Conservation (phyloP, 23 red algal species). For the Gracilaria vermiculophylla region DNA sequence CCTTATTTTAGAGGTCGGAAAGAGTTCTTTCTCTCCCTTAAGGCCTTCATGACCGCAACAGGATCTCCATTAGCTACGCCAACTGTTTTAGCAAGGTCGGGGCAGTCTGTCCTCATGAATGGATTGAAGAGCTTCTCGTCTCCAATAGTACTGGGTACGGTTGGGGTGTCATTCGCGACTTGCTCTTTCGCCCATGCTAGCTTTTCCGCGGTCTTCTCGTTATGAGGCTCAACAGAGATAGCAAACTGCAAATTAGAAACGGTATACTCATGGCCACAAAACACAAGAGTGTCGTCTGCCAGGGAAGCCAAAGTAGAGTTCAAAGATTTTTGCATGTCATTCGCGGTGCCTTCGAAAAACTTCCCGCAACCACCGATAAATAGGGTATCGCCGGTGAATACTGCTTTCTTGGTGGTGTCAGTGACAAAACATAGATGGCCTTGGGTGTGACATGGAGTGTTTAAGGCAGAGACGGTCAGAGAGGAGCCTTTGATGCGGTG, state of each 20-base stretch:
- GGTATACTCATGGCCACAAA: constrained; percentile 99
- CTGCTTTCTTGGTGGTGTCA: constrained; percentile 32
- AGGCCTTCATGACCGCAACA: constrained; percentile 57
- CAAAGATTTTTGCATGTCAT: constrained; percentile 79
- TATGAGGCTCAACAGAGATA: constrained; percentile 74
- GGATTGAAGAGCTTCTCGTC: constrained; percentile 88
- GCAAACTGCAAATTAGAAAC: constrained; percentile 92
- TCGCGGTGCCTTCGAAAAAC: constrained; percentile 92
- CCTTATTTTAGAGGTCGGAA: constrained; percentile 41
- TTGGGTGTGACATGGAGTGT: constrained; percentile 94
- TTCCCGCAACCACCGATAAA: constrained; percentile 96
- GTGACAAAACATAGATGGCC: constrained; percentile 92
- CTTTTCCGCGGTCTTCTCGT: constrained; percentile 58
- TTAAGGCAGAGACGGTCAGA: constrained; percentile 46
- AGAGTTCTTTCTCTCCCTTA: constrained; percentile 78
- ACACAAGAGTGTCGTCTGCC: constrained; percentile 75
- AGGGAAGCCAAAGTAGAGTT: constrained; percentile 60
- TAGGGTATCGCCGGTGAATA: constrained; percentile 97
- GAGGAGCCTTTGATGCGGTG: constrained; percentile 40
- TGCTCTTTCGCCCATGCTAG: constrained; percentile 65
- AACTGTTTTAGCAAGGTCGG: constrained; percentile 13
- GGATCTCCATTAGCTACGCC: constrained; percentile 32
- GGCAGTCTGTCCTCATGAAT: constrained; percentile 75
- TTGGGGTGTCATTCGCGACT: constrained; percentile 53
- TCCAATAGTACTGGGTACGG: constrained; percentile 79